Percentiles rank a stretch among this genome's conserved stretches.
These are phyloP conservation scores for Phytophthora tentaculata DNA, from an alignment of 352 stramenopile genomes.

Conservation along the genomic window DNA sequence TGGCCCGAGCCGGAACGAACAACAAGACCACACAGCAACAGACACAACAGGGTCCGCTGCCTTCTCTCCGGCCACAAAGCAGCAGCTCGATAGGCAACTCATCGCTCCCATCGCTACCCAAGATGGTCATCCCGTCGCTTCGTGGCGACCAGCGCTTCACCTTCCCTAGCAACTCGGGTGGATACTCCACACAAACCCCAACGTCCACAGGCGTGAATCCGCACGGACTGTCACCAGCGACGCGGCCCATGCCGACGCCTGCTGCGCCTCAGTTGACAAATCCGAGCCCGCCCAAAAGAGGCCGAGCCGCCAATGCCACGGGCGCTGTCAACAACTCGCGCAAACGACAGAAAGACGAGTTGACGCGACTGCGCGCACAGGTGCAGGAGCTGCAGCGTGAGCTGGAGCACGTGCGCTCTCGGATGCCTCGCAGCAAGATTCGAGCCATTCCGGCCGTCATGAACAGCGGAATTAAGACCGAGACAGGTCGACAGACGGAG, in stretches of 20 bases:
- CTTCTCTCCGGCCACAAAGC: constrained; percentile 33
- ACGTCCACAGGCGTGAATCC: constrained; percentile 19
- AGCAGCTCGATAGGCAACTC: constrained; percentile 14
- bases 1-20: constrained; percentile 28
- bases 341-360: constrained; percentile 66
- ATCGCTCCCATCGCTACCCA: constrained; percentile 41
- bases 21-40: constrained; percentile 22
- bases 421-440: constrained; percentile 33
- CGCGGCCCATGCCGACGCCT: constrained; percentile 11
- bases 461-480: constrained; percentile 11
- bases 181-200: constrained; percentile 15
- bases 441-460: background rate
- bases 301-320: background rate
- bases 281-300: constrained; percentile 27
- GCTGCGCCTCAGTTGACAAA: background rate
- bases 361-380: constrained; percentile 51
- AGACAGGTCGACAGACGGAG: background rate
- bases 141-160: constrained; percentile 26
- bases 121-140: constrained; percentile 42
- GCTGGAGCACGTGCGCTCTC: constrained; percentile 42
- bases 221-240: constrained; percentile 15
- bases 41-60: constrained; percentile 10
- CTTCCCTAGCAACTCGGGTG: constrained; percentile 23
- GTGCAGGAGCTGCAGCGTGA: constrained; percentile 67
- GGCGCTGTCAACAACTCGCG: constrained; percentile 52